phyloP scores from a whole-genome alignment of 352 stramenopile species.

The Phytophthora multivora region DNA sequence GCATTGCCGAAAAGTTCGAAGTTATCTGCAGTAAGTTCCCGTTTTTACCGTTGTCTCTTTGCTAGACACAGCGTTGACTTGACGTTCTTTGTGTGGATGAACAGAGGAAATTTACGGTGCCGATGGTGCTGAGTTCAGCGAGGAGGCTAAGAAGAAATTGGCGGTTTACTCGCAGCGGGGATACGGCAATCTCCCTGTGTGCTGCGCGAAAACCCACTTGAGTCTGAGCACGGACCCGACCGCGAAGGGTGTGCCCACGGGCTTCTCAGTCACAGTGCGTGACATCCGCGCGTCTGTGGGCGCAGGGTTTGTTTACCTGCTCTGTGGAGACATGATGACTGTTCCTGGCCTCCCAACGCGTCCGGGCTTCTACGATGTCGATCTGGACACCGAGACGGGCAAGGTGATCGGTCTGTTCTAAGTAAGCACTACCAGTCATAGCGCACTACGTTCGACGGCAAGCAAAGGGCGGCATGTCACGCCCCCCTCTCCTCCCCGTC shows the following conservation, averaged over 20 bases:
- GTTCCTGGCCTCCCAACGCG: conserved; percentile 98
- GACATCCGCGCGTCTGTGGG: conserved; percentile 96
- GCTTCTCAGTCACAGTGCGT: conserved; percentile 93
- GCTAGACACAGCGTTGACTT: conserved; percentile 7
- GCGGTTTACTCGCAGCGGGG: conserved; percentile 86
- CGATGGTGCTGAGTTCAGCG: conserved; percentile 93
- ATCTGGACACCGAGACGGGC: conserved; percentile 94
- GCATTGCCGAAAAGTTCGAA: conserved; percentile 96
- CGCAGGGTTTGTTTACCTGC: conserved; percentile 95
- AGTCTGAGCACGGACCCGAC: conserved; percentile 95
- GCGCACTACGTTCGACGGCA: background rate
- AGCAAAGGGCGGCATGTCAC: conserved; percentile 31
- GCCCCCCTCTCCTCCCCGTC: conserved; percentile 27
- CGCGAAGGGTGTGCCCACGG: conserved; percentile 94
- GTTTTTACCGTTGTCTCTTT: conserved; percentile 30
- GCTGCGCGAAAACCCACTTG: conserved; percentile 99
- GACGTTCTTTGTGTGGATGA: background rate
- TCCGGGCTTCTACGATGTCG: conserved; percentile 98
- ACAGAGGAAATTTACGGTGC: conserved; percentile 97
- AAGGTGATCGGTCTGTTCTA: conserved; percentile 97
- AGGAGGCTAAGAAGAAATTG: conserved; percentile 95
- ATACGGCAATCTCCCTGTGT: conserved; percentile 90
- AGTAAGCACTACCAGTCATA: conserved; percentile 34
- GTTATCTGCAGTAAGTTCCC: conserved; percentile 93
- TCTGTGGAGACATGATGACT: conserved; percentile 98